phyloP scores from a whole-genome alignment of 2,329 filamentous ascomycete species.

The Ciborinia camelliae region DNA sequence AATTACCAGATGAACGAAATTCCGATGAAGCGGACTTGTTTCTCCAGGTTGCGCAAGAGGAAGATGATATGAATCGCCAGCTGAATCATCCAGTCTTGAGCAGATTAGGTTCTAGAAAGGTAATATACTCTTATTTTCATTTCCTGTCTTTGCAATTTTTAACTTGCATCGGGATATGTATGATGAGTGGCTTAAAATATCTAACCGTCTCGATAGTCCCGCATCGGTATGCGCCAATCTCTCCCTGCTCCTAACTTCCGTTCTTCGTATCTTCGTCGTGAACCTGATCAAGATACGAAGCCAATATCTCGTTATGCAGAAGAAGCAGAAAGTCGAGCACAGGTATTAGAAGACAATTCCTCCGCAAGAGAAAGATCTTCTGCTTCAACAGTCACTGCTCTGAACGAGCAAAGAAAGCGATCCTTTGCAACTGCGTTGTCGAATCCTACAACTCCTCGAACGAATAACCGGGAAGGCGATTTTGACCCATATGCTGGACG shows the following conservation, averaged over 20 bases:
- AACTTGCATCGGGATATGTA: not conserved
- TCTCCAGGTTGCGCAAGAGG: conserved; percentile 35
- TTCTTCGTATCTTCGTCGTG: conserved; percentile 31
- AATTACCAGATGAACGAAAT: conserved; percentile 31
- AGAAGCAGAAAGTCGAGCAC: conserved; percentile 30
- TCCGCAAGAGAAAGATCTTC: conserved; percentile 28
- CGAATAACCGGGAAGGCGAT: conserved; percentile 29
- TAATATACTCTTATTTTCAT: conserved; percentile 23
- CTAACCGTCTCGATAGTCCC: conserved; percentile 29
- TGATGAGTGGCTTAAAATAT: conserved; percentile 5
- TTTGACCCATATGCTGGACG: conserved; percentile 33
- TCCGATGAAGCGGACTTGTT: conserved; percentile 38
- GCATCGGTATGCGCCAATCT: conserved; percentile 32
- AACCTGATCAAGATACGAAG: conserved; percentile 32
- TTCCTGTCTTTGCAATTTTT: not conserved
- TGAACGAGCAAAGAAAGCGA: conserved; percentile 31
- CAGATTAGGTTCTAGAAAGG: conserved; percentile 29
- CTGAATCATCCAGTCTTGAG: conserved; percentile 24
- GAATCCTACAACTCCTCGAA: conserved; percentile 34
- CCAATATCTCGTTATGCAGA: conserved; percentile 27
- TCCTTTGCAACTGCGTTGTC: conserved; percentile 28
- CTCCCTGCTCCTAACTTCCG: conserved; percentile 26
- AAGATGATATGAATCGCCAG: conserved; percentile 28
- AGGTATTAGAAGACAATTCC: conserved; percentile 32
- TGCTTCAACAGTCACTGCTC: conserved; percentile 12